Evolutionary conservation across 805 yeast genomes (phyloP), one percentile per base, ranked within the genome.

Genomic region (Metschnikowia picachoensis): DNA sequence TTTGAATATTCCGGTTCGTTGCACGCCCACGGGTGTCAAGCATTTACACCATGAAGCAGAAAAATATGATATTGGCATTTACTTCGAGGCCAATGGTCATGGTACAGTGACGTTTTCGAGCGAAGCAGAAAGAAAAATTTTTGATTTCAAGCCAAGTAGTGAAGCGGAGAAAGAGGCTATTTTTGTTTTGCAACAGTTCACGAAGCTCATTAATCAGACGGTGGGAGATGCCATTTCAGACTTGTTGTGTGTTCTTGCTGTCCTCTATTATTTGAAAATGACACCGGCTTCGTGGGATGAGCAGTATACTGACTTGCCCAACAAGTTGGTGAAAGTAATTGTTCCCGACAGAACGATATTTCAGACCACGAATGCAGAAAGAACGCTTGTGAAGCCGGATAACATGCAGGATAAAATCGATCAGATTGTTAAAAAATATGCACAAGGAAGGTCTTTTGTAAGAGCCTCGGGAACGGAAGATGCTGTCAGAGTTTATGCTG

Each of bases 171-270:
- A 62, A 37, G 59, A 70, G 16, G 78, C 86, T 1, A 66, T 84
- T 30, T 62, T 70, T 46, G 73, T 85, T 1, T 70, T 94, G 51
- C 67, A 74, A 48, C 70, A 79, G 13, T 76, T 92, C 48, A 77
- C 85, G 30, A 76, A 80, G 47, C 70, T 94, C 52, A 88, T 94
- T 62, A 94, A 94, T 65, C 98, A 94, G 65, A 85, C 98, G 1
- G 98, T 94, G n/a, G 99, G 99, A 29, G 99, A 94, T 64, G 96
- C 99, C 10, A 84, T 94, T 42, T 81, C 96, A n/a, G 99, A 94
- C 64, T 71, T 94, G 65, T 68, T 94, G 47, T 80, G 86, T 5
- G 91, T 94, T 1, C 66, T 91, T 44, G 76, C 82, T 1, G 81
- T 90, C 8, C 64, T 85, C 34, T 63, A 76, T 7, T 74, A 78